Percentiles rank a stretch among this genome's conserved stretches.
Conservation (phyloP, 2,329 filamentous ascomycete species). For the Pestalotiopsis sp. region DNA sequence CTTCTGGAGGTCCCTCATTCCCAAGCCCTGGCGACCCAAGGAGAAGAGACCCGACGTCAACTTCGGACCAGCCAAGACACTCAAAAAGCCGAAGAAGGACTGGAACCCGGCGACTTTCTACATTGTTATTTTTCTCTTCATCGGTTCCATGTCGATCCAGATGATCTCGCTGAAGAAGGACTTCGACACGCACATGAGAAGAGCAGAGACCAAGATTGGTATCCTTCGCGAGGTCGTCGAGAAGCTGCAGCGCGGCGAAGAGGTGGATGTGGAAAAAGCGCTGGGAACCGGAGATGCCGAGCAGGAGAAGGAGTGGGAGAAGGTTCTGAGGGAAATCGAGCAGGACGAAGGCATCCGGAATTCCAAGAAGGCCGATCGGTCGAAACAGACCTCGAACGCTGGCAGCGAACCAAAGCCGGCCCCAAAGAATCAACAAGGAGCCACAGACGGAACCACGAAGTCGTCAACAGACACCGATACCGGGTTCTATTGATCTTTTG, state of each 20-base stretch:
- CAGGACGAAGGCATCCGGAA: constrained; percentile 58
- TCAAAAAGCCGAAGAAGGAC: constrained; percentile 53
- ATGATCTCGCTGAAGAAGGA: constrained; percentile 82
- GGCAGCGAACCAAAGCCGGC: constrained; percentile 21
- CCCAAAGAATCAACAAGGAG: constrained; percentile 10
- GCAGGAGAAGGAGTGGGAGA: constrained; percentile 83
- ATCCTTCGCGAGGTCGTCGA: constrained; percentile 76
- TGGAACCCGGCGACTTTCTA: constrained; percentile 85
- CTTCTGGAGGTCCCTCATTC: constrained; percentile 72
- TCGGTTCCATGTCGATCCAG: constrained; percentile 95
- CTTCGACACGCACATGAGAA: constrained; percentile 70
- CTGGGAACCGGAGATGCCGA: constrained; percentile 77
- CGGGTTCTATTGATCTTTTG: constrained; percentile 50
- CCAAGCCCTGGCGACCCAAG: constrained; percentile 62
- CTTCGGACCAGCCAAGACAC: constrained; percentile 28
- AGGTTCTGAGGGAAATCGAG: constrained; percentile 69
- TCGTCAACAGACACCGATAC: constrained; percentile 35
- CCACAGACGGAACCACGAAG: constrained; percentile 16
- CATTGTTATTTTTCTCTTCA: constrained; percentile 79
- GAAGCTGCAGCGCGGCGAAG: constrained; percentile 69
- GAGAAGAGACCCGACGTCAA: constrained; percentile 33
- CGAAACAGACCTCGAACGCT: constrained; percentile 30
- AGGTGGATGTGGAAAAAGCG: constrained; percentile 81
- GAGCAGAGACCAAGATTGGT: constrained; percentile 77
- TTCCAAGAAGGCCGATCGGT: constrained; percentile 43